Evolutionary conservation across 1,284 basidiomycete species (phyloP).

Genomic region (Ganoderma meredithae): DNA sequence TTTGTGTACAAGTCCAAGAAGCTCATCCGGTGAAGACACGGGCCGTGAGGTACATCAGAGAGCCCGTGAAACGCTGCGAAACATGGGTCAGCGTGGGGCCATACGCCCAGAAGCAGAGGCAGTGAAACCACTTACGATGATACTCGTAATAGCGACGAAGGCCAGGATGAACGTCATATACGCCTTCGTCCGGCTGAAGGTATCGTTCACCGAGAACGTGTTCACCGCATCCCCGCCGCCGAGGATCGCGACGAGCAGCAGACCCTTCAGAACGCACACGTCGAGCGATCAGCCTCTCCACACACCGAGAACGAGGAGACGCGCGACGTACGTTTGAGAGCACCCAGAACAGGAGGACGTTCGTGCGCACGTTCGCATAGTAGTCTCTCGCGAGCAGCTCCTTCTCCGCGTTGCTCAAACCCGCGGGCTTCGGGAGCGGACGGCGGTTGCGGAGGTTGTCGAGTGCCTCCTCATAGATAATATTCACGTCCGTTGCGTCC

Average conservation of each 20-base stretch:
- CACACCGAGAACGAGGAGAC: neutral
- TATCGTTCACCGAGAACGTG: conserved; percentile 66
- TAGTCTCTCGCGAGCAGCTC: conserved; percentile 87
- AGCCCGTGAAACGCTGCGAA: conserved; percentile 63
- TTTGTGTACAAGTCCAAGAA: neutral
- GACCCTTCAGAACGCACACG: conserved; percentile 53
- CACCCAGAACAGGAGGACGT: conserved; percentile 87
- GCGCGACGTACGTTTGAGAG: conserved; percentile 73
- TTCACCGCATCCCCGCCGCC: conserved; percentile 66
- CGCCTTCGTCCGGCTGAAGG: conserved; percentile 67
- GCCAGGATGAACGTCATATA: conserved; percentile 83
- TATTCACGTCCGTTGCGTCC: conserved; percentile 88
- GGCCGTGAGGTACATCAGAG: conserved; percentile 68
- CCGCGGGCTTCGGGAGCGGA: conserved; percentile 50
- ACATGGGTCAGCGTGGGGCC: conserved; percentile 15
- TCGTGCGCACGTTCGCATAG: conserved; percentile 91
- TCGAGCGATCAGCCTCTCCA: neutral
- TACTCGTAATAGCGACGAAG: conserved; percentile 80
- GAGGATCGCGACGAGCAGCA: conserved; percentile 80
- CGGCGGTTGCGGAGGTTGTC: conserved; percentile 80
- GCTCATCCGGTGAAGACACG: conserved; percentile 65
- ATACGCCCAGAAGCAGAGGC: neutral
- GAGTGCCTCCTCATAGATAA: conserved; percentile 89
- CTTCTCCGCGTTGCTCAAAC: conserved; percentile 58
- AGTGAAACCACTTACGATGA: conserved; percentile 52